A percentile compares a stretch with the other conserved stretches of the same genome.
Evolutionary conservation across 176 grass and related monocot genomes (phyloP).

Genomic region (Ananas comosus): DNA sequence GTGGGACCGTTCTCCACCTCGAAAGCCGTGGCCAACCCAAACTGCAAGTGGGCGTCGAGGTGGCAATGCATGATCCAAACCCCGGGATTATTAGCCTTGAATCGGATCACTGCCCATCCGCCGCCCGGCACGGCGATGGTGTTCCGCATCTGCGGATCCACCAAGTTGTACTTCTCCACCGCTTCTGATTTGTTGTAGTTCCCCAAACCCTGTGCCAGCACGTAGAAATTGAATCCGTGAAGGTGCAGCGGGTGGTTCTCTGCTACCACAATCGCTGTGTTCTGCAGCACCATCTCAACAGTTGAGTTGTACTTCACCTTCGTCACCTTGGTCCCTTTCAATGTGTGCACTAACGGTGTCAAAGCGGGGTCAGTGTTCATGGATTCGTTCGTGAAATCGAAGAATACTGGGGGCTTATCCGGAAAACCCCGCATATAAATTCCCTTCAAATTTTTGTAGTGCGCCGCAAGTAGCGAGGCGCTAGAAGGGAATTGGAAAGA

Average conservation of each 20-base stretch:
- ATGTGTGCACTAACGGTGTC: constrained; percentile 6
- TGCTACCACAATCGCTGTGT: constrained; percentile 36
- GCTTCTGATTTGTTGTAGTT: constrained; percentile 27
- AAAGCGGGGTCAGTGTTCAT: background rate
- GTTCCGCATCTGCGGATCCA: constrained; percentile 58
- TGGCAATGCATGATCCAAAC: constrained; percentile 59
- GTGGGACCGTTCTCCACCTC: constrained; percentile 53
- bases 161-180: constrained; percentile 29
- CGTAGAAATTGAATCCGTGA: constrained; percentile 46
- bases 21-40: constrained; percentile 46
- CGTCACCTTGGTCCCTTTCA: constrained; percentile 42
- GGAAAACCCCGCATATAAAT: constrained; percentile 60
- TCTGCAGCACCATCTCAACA: constrained; percentile 62
- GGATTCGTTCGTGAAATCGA: constrained; percentile 34
- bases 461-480: constrained; percentile 46
- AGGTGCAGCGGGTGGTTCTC: constrained; percentile 58
- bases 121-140: constrained; percentile 51
- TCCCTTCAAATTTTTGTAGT: constrained; percentile 5
- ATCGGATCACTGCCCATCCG: constrained; percentile 62
- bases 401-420: constrained; percentile 29
- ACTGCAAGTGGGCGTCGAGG: constrained; percentile 43
- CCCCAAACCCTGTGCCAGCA: constrained; percentile 38
- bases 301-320: constrained; percentile 40
- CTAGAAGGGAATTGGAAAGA: constrained; percentile 39
- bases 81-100: constrained; percentile 45